Conservation (phyloP, 306 rosid genomes). For the Cucurbita argyrosperma region DNA sequence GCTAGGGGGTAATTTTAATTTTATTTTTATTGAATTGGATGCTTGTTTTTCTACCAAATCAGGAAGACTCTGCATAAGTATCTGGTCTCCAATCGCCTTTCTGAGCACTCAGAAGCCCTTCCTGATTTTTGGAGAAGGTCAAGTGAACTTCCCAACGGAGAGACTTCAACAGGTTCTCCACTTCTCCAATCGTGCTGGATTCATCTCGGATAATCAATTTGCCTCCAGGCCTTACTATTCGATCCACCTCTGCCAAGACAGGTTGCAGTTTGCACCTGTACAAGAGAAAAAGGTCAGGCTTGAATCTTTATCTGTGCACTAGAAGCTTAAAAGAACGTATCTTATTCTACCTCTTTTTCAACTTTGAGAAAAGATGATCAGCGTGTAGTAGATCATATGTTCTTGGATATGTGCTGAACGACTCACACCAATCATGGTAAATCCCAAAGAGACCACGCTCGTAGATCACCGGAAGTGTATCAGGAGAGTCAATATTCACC, state of each 20-base stretch:
- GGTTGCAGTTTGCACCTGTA: constrained; percentile 63
- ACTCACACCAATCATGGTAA: constrained; percentile 95
- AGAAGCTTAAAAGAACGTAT: not conserved
- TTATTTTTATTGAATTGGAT: constrained; percentile 7
- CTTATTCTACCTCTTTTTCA: constrained; percentile 44
- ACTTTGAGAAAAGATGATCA: constrained; percentile 70
- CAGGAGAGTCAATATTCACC: constrained; percentile 68
- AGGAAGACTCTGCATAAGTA: constrained; percentile 25
- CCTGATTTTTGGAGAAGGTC: constrained; percentile 43
- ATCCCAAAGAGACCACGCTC: constrained; percentile 93
- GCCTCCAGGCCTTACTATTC: constrained; percentile 75
- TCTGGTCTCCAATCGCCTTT: constrained; percentile 72
- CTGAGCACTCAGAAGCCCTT: constrained; percentile 66
- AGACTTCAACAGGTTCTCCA: constrained; percentile 59
- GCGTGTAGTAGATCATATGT: constrained; percentile 79
- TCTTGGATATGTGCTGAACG: constrained; percentile 88
- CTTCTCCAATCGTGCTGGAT: constrained; percentile 44
- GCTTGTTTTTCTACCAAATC: constrained; percentile 11
- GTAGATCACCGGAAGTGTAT: constrained; percentile 75
- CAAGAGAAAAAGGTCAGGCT: not conserved
- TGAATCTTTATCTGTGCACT: not conserved
- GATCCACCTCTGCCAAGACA: constrained; percentile 76
- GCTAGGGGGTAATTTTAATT: constrained; percentile 4
- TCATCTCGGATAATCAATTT: constrained; percentile 65
- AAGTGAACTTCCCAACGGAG: constrained; percentile 72